Percentiles rank a stretch among this genome's conserved stretches.
phyloP scores from a whole-genome alignment of 306 rosid species.

The Quercus bicolor region DNA sequence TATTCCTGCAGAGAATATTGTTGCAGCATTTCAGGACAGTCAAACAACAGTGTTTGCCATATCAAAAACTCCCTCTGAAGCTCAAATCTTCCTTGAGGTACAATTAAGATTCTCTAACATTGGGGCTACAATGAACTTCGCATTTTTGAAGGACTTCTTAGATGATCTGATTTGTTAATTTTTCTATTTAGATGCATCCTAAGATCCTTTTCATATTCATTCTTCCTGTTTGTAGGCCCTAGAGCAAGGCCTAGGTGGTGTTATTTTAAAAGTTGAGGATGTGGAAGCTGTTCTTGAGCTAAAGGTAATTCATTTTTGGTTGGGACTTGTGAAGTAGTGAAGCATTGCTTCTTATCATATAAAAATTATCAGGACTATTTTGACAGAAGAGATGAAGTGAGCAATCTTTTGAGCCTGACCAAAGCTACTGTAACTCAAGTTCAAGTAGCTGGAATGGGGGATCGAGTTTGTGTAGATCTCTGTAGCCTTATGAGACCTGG shows the following conservation, averaged over 20 bases:
- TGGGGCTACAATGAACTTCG: not conserved
- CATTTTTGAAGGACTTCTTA: not conserved
- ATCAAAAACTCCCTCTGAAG: constrained; percentile 55
- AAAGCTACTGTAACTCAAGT: constrained; percentile 66
- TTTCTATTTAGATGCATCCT: not conserved
- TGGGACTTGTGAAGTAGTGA: constrained; percentile 18
- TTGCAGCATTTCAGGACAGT: constrained; percentile 81
- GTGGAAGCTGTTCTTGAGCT: constrained; percentile 65
- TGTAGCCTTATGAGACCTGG: constrained; percentile 89
- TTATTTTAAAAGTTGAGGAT: constrained; percentile 74
- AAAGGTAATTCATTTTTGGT: constrained; percentile 52
- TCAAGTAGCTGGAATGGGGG: constrained; percentile 84
- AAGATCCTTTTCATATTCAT: not conserved
- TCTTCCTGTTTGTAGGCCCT: constrained; percentile 59
- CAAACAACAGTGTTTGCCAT: constrained; percentile 66
- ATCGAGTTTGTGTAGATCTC: constrained; percentile 93
- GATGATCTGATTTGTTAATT: not conserved
- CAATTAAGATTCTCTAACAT: not conserved
- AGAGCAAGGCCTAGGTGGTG: constrained; percentile 86
- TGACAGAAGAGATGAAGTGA: constrained; percentile 67
- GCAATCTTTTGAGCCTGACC: constrained; percentile 61
- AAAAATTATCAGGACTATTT: constrained; percentile 69
- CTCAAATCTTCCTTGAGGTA: constrained; percentile 84
- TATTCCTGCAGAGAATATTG: constrained; percentile 89
- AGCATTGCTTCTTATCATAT: constrained; percentile 37